Conservation (phyloP, 495 filamentous ascomycete genomes). For the Ascobolus immersus region DNA sequence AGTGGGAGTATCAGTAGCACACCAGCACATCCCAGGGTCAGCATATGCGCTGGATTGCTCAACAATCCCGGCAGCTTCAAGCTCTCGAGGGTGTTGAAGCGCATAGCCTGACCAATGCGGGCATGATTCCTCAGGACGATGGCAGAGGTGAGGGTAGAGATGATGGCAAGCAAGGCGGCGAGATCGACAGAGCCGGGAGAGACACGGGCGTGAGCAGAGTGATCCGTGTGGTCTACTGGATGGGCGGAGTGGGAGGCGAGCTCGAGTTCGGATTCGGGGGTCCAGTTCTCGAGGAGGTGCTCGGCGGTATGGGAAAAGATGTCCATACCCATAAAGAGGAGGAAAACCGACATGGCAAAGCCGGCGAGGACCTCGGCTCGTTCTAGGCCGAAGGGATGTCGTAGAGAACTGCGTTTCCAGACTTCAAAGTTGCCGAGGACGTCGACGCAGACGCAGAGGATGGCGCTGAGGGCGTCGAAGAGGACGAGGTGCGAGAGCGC, state of each 20-base stretch:
- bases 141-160: slow-evolving; percentile 64
- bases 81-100: neutral
- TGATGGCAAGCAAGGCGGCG: slow-evolving; percentile 65
- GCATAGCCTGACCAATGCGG: slow-evolving; percentile 59
- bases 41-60: slow-evolving; percentile 77
- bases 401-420: slow-evolving; percentile 77
- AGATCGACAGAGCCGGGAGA: slow-evolving; percentile 51
- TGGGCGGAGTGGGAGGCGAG: slow-evolving; percentile 27
- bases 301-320: slow-evolving; percentile 78
- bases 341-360: slow-evolving; percentile 86
- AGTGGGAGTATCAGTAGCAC: slow-evolving; percentile 66
- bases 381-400: slow-evolving; percentile 73
- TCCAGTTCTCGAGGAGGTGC: slow-evolving; percentile 43
- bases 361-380: slow-evolving; percentile 81
- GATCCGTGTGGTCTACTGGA: slow-evolving; percentile 24
- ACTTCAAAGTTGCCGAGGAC: slow-evolving; percentile 89
- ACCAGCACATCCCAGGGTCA: slow-evolving; percentile 62
- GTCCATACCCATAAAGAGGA: slow-evolving; percentile 90
- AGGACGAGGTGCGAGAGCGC: slow-evolving; percentile 79
- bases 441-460: slow-evolving; percentile 82
- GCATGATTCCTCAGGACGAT: slow-evolving; percentile 75
- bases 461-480: slow-evolving; percentile 78
- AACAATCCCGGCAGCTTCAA: slow-evolving; percentile 38
- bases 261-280: slow-evolving; percentile 16
- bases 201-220: slow-evolving; percentile 43